These are phyloP conservation scores for Purpureocillium lavendulum DNA, from an alignment of 2,329 filamentous ascomycete genomes.

Conservation along the genomic window DNA sequence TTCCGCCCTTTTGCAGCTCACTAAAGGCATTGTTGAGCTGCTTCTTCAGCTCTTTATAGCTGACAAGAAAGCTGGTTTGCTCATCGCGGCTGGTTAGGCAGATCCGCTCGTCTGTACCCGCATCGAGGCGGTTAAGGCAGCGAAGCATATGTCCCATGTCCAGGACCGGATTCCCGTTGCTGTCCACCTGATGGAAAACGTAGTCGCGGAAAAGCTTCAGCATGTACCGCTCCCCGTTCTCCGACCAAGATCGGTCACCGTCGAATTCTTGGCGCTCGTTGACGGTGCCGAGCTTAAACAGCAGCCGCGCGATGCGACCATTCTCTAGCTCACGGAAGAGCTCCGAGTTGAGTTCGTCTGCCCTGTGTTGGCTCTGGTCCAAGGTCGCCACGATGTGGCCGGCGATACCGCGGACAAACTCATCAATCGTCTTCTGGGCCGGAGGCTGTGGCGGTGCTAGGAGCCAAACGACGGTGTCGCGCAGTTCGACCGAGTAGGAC, in stretches of 20 bases:
- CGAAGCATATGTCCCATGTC: constrained; percentile 82
- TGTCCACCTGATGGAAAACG: constrained; percentile 92
- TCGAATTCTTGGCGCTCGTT: constrained; percentile 86
- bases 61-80: constrained; percentile 80
- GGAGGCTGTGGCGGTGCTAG: constrained; percentile 53
- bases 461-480: constrained; percentile 75
- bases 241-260: constrained; percentile 72
- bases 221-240: constrained; percentile 86
- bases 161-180: constrained; percentile 71
- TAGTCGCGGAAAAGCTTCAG: constrained; percentile 95
- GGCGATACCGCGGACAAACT: constrained; percentile 71
- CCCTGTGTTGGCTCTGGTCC: constrained; percentile 69
- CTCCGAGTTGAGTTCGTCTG: constrained; percentile 66
- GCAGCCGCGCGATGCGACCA: constrained; percentile 69
- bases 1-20: constrained; percentile 44
- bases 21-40: constrained; percentile 49
- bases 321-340: constrained; percentile 83
- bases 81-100: constrained; percentile 83
- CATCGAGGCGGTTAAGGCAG: constrained; percentile 87
- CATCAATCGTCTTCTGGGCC: constrained; percentile 63
- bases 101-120: constrained; percentile 78
- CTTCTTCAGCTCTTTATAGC: constrained; percentile 79
- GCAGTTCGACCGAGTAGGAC: constrained; percentile 69
- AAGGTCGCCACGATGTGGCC: constrained; percentile 67
- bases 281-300: constrained; percentile 75